Percentiles rank a stretch among this genome's conserved stretches.
Evolutionary conservation across 192 early-diverging fungal genomes (phyloP).

Genomic region (Diversispora eburnea): DNA sequence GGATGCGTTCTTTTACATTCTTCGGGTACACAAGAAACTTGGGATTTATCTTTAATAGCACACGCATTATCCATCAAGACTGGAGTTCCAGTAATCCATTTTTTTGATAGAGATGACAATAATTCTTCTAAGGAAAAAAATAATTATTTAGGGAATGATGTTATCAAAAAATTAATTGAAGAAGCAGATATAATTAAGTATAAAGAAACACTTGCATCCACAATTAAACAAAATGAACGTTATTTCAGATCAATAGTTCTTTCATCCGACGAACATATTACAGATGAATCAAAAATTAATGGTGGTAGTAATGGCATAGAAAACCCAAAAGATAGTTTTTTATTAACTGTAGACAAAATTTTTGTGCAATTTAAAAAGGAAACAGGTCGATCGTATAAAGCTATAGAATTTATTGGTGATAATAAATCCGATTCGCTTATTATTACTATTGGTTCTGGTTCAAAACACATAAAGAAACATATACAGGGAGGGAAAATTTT

Average conservation of each 20-base stretch:
- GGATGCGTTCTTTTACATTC: slow-evolving; percentile 80
- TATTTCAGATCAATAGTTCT: slow-evolving; percentile 15
- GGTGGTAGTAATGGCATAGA: background rate
- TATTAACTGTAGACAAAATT: slow-evolving; percentile 44
- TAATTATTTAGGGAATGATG: background rate
- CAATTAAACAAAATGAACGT: background rate
- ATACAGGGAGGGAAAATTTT: slow-evolving; percentile 29
- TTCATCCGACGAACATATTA: background rate
- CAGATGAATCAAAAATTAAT: background rate
- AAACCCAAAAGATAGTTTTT: slow-evolving; percentile 18
- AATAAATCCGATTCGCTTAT: slow-evolving; percentile 67
- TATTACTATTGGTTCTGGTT: slow-evolving; percentile 69
- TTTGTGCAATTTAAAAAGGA: slow-evolving; percentile 50
- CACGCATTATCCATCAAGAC: slow-evolving; percentile 66
- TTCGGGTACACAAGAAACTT: slow-evolving; percentile 69
- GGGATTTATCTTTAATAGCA: slow-evolving; percentile 79
- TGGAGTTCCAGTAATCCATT: slow-evolving; percentile 61
- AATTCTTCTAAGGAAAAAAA: background rate
- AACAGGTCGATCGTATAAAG: slow-evolving; percentile 58
- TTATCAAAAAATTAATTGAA: slow-evolving; percentile 32
- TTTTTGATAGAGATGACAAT: slow-evolving; percentile 40
- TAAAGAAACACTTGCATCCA: slow-evolving; percentile 29
- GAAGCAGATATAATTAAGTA: slow-evolving; percentile 45
- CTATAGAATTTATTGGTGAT: slow-evolving; percentile 68
- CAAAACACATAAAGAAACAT: slow-evolving; percentile 45